Evolutionary conservation across 2,329 filamentous ascomycete genomes (phyloP).

Genomic region (Fusarium bactridioides): DNA sequence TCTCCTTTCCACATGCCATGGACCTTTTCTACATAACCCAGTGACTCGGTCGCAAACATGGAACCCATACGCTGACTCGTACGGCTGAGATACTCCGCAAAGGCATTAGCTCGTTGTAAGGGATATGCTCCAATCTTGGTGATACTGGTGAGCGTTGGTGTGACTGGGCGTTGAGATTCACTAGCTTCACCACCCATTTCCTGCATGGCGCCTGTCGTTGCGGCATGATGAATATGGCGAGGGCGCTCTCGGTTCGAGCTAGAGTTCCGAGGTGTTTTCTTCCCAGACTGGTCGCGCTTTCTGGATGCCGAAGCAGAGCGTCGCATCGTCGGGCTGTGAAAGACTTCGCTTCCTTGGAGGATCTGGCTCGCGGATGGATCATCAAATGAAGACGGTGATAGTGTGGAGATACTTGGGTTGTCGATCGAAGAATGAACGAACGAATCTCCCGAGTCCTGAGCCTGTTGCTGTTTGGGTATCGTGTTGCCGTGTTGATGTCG

Average conservation of each 20-base stretch:
- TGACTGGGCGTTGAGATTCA: slow-evolving; percentile 38
- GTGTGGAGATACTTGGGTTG: slow-evolving; percentile 75
- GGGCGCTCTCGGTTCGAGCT: slow-evolving; percentile 11
- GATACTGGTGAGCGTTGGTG: slow-evolving; percentile 60
- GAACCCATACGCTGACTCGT: slow-evolving; percentile 83
- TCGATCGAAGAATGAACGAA: slow-evolving; percentile 76
- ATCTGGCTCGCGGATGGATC: slow-evolving; percentile 93
- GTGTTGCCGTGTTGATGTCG: slow-evolving; percentile 43
- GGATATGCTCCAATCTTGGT: slow-evolving; percentile 75
- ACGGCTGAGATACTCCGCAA: slow-evolving; percentile 83
- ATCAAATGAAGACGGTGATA: slow-evolving; percentile 73
- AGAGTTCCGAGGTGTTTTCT: slow-evolving; percentile 25
- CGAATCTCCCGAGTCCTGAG: slow-evolving; percentile 67
- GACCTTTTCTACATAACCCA: slow-evolving; percentile 96
- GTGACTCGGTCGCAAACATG: slow-evolving; percentile 86
- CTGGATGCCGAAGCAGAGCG: slow-evolving; percentile 54
- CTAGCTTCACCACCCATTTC: slow-evolving; percentile 13
- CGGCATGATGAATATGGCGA: slow-evolving; percentile 42
- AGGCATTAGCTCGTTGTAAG: slow-evolving; percentile 80
- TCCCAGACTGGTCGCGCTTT: slow-evolving; percentile 20
- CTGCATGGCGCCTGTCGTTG: slow-evolving; percentile 50
- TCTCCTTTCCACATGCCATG: slow-evolving; percentile 97
- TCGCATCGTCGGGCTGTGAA: slow-evolving; percentile 77
- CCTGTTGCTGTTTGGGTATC: slow-evolving; percentile 52
- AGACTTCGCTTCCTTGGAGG: slow-evolving; percentile 84